A percentile compares a stretch with the other conserved stretches of the same genome.
Evolutionary conservation across 805 yeast species (phyloP).

Genomic region (Danielia oregonensis): DNA sequence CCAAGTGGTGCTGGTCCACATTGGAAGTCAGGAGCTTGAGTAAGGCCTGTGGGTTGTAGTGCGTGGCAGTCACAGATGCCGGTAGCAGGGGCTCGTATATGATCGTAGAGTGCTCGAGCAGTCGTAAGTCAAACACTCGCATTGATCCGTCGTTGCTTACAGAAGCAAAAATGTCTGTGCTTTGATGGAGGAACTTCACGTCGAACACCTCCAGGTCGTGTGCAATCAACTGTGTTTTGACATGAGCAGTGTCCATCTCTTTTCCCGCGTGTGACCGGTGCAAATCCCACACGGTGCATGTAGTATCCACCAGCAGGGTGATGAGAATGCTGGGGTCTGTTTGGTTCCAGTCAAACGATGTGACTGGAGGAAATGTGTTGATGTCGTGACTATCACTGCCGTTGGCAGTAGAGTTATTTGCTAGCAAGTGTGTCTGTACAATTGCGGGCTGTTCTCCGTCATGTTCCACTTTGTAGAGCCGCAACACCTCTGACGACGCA

Average conservation of each 20-base stretch:
- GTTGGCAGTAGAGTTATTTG: conserved; percentile 36
- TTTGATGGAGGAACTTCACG: conserved; percentile 74
- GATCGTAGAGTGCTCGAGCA: conserved; percentile 90
- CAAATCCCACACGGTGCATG: conserved; percentile 95
- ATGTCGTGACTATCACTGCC: conserved; percentile 41
- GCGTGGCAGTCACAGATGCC: conserved; percentile 2
- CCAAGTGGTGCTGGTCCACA: conserved; percentile 75
- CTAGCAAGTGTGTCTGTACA: conserved; percentile 38
- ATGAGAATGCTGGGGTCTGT: conserved; percentile 67
- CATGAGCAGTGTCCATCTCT: conserved; percentile 48
- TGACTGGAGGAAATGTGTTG: conserved; percentile 75
- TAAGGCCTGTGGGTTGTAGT: conserved; percentile 50
- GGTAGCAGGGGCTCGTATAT: conserved; percentile 68
- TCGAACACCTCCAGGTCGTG: conserved; percentile 95
- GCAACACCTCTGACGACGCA: conserved; percentile 67
- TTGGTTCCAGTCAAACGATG: conserved; percentile 91
- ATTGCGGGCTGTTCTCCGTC: conserved; percentile 36
- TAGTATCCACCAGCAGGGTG: conserved; percentile 89
- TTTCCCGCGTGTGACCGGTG: conserved; percentile 23
- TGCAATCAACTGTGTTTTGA: conserved; percentile 91
- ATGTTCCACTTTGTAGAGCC: conserved; percentile 55
- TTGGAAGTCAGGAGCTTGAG: conserved; percentile 75
- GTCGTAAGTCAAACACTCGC: conserved; percentile 84
- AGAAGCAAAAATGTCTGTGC: conserved; percentile 77
- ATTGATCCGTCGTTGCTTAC: conserved; percentile 96